Conservation (phyloP, 139 green algal species). For the Picochlorum sp. region DNA sequence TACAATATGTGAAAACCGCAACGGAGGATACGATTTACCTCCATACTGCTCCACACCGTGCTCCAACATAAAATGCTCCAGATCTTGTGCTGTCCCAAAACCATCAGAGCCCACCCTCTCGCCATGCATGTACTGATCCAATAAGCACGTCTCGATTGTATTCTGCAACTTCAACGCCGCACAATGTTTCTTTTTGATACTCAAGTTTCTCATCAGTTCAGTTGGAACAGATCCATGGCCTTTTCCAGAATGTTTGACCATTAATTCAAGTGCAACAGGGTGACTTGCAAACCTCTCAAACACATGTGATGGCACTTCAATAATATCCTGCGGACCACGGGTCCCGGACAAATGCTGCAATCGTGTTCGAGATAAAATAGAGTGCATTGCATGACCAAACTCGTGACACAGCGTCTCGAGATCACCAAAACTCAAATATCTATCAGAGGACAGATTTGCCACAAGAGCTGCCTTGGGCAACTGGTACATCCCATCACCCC, state of each 20-base stretch:
- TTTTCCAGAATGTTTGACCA: conserved; percentile 1
- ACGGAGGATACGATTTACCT: conserved; percentile 16
- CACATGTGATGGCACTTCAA: conserved; percentile 83
- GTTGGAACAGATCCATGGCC: conserved; percentile 18
- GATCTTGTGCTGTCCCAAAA: neutral
- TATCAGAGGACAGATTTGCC: conserved; percentile 26
- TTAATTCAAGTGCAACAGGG: conserved; percentile 31
- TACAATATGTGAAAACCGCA: conserved; percentile 62
- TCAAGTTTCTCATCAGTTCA: no score
- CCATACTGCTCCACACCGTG: neutral
- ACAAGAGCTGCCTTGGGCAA: conserved; percentile 64
- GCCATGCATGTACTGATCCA: conserved; percentile 43
- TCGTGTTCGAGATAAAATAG: conserved; percentile 63
- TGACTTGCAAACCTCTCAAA: conserved; percentile 67
- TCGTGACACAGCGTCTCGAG: conserved; percentile 83
- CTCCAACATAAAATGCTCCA: conserved; percentile 7
- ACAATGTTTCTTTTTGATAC: conserved; percentile 23
- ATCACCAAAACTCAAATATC: conserved; percentile 31
- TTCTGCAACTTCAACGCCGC: conserved; percentile 55
- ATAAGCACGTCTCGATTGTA: conserved; percentile 30
- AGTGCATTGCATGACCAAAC: conserved; percentile 84
- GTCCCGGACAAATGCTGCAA: conserved; percentile 85
- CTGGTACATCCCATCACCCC: conserved; percentile 12
- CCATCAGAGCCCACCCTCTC: conserved; percentile 4
- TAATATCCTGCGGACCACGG: conserved; percentile 68